These are phyloP conservation scores for Aspergillus hiratsukae DNA, from an alignment of 2,329 filamentous ascomycete genomes.

Conservation along the genomic window DNA sequence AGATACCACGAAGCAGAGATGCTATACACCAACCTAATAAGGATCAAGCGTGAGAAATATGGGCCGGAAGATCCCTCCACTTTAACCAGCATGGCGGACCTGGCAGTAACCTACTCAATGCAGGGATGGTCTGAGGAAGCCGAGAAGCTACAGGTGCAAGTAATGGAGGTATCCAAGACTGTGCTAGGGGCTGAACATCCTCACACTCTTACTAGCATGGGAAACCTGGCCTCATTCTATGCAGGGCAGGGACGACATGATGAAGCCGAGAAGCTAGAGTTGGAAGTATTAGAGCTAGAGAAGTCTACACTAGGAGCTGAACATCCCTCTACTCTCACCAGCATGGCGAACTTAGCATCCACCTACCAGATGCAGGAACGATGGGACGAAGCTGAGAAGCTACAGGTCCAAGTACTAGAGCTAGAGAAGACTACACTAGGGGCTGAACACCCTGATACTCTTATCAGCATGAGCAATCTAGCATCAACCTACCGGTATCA, in stretches of 20 bases:
- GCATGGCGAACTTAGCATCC: not conserved
- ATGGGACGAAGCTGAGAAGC: no score
- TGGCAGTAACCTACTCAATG: not conserved
- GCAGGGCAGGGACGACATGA: conserved; percentile 7
- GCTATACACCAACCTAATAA: conserved; percentile 3
- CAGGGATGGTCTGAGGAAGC: conserved; percentile 11
- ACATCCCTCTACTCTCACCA: conserved; percentile 3
- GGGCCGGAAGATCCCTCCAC: not conserved
- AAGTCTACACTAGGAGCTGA: conserved; percentile 13
- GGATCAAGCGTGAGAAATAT: conserved; percentile 12
- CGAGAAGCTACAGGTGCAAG: conserved; percentile 13
- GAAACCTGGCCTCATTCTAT: not conserved
- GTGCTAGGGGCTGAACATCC: conserved; percentile 10
- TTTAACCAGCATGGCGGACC: conserved; percentile 2
- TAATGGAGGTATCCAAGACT: conserved; percentile 12
- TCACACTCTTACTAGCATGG: conserved; percentile 1
- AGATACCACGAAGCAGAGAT: not conserved
- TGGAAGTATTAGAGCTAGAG: conserved; percentile 13
- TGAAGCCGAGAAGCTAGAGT: conserved; percentile 14
- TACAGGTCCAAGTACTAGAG: no score
- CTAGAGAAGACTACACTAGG: no score
- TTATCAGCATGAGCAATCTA: no score
- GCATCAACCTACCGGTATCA: no score
- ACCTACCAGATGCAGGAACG: no score
- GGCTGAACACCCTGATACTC: no score